Evolutionary conservation across 2,329 filamentous ascomycete species (phyloP), one percentile per base, ranked within the genome.

Genomic region (Epichloe aotearoae): DNA sequence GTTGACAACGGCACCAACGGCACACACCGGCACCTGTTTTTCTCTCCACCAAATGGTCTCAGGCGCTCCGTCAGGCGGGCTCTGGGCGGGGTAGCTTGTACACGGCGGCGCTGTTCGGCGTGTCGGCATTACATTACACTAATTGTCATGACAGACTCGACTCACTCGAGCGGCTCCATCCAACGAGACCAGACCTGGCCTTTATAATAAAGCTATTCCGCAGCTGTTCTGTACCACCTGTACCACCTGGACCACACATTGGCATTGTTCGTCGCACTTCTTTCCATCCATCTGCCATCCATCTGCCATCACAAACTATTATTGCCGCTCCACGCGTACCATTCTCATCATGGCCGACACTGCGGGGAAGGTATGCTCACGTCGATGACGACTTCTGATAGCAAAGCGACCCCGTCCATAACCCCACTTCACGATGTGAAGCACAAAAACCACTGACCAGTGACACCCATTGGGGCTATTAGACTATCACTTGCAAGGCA

Each of bases 401-500:
- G 34, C 19, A 41, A 30, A 45, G 34, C 15, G 23, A 46, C n/a
- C 17, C 17, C 46, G 46, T 55, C 53, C 41, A 50, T 50, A 36
- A 43, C 40, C 47, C 30, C 51, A 44, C 41, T 42, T 44, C 48
- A 26, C 23, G 20, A 45, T 39, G 15, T 37, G 41, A 50, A 50
- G 43, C 48, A 38, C 50, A 48, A 30, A 15, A 17, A 23, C 34
- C 26, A 46, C 42, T 53, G 46, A 51, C 48, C 26, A 46, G 38
- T 53, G 46, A 51, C 48, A 10, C 17, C 41, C 4, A 17, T 49
- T 23, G 30, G 23, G 43, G n/a, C 36, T n/a, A 19, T 4, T 62
- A 96, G 88, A 88, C 87, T 62, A 95, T 95, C 67, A 94, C 84
- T 63, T 96, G 90, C 81, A 91, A 93, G 84, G 93, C 93, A 59